Percentiles rank a stretch among this genome's conserved stretches.
phyloP scores from a whole-genome alignment of 805 yeast genomes.

The Candida wancherniae region DNA sequence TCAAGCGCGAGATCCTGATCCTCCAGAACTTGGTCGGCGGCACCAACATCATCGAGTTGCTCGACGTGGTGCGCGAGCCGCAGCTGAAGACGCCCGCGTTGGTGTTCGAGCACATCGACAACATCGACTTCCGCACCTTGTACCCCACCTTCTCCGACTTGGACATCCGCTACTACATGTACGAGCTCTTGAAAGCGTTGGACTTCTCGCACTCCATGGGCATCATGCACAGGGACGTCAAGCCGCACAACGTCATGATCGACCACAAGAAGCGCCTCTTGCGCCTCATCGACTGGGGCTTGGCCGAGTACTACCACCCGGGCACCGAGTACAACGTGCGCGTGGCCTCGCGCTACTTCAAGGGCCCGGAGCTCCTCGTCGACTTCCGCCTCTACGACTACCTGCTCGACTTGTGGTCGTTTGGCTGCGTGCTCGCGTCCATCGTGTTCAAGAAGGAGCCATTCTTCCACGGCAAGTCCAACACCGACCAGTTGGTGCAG shows the following conservation, averaged over 20 bases:
- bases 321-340: constrained; percentile 88
- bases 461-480: constrained; percentile 86
- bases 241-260: constrained; percentile 92
- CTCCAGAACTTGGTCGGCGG: constrained; percentile 82
- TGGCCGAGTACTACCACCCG: constrained; percentile 88
- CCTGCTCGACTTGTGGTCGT: constrained; percentile 85
- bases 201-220: constrained; percentile 93
- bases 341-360: constrained; percentile 87
- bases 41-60: constrained; percentile 68
- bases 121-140: constrained; percentile 79
- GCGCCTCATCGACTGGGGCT: constrained; percentile 89
- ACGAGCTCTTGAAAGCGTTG: constrained; percentile 73
- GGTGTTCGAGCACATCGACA: constrained; percentile 79
- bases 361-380: constrained; percentile 86
- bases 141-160: constrained; percentile 73
- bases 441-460: constrained; percentile 88
- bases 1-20: constrained; percentile 84
- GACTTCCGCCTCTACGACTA: constrained; percentile 83
- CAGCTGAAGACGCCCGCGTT: constrained; percentile 82
- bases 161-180: constrained; percentile 81
- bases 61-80: constrained; percentile 85
- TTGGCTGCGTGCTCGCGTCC: constrained; percentile 87
- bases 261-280: constrained; percentile 62
- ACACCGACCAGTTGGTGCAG: constrained; percentile 87
- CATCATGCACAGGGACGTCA: constrained; percentile 90